phyloP scores from a whole-genome alignment of 805 yeast genomes.

The Candida coquimbonensis region DNA sequence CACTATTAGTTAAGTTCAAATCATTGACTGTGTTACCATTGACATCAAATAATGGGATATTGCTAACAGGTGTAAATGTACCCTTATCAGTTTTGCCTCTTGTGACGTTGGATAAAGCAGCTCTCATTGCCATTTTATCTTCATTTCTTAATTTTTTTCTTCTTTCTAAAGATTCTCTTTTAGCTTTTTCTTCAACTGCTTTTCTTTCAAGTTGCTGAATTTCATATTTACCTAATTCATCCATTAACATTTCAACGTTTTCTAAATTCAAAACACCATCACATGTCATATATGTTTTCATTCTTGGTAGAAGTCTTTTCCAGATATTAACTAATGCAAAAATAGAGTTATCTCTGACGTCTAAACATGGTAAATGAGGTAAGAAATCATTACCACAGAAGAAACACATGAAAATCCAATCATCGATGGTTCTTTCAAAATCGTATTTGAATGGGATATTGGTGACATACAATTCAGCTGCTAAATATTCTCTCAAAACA shows the following conservation, averaged over 20 bases:
- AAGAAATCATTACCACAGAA: conserved; percentile 97
- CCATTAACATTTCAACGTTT: conserved; percentile 67
- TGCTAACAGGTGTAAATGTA: conserved; percentile 59
- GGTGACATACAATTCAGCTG: conserved; percentile 70
- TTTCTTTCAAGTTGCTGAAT: conserved; percentile 67
- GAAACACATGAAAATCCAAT: conserved; percentile 98
- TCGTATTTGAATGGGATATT: conserved; percentile 70
- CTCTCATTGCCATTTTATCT: conserved; percentile 27
- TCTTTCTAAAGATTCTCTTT: conserved; percentile 58
- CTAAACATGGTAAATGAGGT: conserved; percentile 92
- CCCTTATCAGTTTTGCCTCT: conserved; percentile 67
- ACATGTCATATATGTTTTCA: conserved; percentile 76
- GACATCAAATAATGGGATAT: conserved; percentile 71
- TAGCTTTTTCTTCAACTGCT: conserved; percentile 61
- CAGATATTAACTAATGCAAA: conserved; percentile 76
- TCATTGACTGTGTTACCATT: conserved; percentile 71
- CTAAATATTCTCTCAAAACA: conserved; percentile 80
- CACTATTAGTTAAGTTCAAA: conserved; percentile 57
- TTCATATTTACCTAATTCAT: conserved; percentile 63
- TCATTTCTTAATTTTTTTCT: conserved; percentile 43
- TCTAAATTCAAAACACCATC: conserved; percentile 78
- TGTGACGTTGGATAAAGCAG: conserved; percentile 30
- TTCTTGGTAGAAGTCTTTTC: conserved; percentile 62
- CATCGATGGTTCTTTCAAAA: conserved; percentile 92
- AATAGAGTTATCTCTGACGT: conserved; percentile 91